These are phyloP conservation scores for Schizochytrium sp. DNA, from an alignment of 108 stramenopile genomes.

Conservation along the genomic window DNA sequence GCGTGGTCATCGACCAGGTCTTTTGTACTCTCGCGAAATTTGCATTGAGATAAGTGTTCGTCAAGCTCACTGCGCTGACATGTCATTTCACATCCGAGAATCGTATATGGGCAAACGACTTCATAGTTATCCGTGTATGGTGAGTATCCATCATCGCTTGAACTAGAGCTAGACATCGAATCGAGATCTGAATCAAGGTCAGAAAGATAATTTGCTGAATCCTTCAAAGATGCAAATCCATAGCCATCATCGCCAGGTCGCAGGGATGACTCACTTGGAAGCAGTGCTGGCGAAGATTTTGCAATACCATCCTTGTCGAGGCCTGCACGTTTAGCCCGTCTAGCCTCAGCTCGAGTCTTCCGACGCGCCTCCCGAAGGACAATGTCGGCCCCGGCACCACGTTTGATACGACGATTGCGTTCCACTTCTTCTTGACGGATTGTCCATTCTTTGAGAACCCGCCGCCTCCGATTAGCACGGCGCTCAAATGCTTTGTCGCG, in stretches of 20 bases:
- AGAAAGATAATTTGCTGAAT: not conserved
- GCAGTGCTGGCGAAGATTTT: constrained; percentile 6
- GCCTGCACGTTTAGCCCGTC: not conserved
- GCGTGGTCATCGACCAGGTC: constrained; percentile 6
- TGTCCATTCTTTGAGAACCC: constrained; percentile 14
- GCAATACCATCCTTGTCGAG: not conserved
- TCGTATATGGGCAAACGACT: constrained; percentile 53
- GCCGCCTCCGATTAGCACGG: not conserved
- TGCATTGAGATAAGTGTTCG: not conserved
- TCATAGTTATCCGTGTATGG: constrained; percentile 37
- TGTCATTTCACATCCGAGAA: constrained; percentile 49
- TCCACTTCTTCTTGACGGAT: constrained; percentile 37
- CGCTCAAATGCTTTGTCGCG: constrained; percentile 56
- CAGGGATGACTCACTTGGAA: not conserved
- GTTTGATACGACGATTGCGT: constrained; percentile 29
- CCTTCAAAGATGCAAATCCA: too few species aligned
- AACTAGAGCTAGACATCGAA: constrained; percentile 12
- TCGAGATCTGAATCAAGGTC: constrained; percentile 15
- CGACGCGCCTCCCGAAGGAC: constrained; percentile 25
- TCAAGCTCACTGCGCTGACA: constrained; percentile 46
- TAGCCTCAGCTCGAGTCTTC: not conserved
- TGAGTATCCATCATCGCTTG: constrained; percentile 37
- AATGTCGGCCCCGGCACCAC: constrained; percentile 35
- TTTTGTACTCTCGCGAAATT: constrained; percentile 3
- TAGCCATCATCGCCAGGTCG: too few species aligned